Percentiles rank a stretch among this genome's conserved stretches.
Evolutionary conservation across 441 rosid species (phyloP).

Genomic region (Croton laevigatus): DNA sequence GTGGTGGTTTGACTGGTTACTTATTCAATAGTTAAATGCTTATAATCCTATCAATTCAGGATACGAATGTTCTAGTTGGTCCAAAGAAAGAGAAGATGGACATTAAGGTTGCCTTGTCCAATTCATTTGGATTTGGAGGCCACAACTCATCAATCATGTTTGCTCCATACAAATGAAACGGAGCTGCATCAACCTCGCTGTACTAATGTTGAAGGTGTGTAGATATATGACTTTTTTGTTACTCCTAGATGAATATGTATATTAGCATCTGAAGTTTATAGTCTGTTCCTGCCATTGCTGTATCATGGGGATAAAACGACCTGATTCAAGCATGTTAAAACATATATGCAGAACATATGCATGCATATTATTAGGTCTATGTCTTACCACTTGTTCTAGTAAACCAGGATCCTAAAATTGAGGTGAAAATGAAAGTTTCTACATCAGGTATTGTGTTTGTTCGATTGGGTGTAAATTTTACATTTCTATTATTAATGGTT

Average conservation of each 20-base stretch:
- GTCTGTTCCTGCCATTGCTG: background rate
- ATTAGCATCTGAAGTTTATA: background rate
- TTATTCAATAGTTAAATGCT: background rate
- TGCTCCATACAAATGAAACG: conserved; percentile 72
- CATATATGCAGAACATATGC: too few species aligned
- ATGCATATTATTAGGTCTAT: background rate
- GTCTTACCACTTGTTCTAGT: background rate
- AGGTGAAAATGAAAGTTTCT: conserved; percentile 1
- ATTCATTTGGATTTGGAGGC: conserved; percentile 98
- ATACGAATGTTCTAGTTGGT: conserved; percentile 72
- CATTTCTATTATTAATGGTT: conserved; percentile 7
- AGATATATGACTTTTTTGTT: background rate
- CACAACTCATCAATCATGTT: conserved; percentile 95
- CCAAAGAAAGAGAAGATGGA: conserved; percentile 83
- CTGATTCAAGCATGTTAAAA: too few species aligned
- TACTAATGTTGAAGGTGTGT: conserved; percentile 44
- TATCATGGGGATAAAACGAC: background rate
- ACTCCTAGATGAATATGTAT: background rate
- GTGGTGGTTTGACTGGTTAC: background rate
- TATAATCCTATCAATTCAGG: conserved; percentile 45
- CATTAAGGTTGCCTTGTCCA: conserved; percentile 84
- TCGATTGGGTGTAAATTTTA: conserved; percentile 5
- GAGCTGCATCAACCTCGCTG: conserved; percentile 25
- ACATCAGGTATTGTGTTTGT: conserved; percentile 9
- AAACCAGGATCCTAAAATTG: background rate